Percentiles rank a stretch among this genome's conserved stretches.
Evolutionary conservation across 2,329 filamentous ascomycete species (phyloP).

Genomic region (Aspergillus terreus): DNA sequence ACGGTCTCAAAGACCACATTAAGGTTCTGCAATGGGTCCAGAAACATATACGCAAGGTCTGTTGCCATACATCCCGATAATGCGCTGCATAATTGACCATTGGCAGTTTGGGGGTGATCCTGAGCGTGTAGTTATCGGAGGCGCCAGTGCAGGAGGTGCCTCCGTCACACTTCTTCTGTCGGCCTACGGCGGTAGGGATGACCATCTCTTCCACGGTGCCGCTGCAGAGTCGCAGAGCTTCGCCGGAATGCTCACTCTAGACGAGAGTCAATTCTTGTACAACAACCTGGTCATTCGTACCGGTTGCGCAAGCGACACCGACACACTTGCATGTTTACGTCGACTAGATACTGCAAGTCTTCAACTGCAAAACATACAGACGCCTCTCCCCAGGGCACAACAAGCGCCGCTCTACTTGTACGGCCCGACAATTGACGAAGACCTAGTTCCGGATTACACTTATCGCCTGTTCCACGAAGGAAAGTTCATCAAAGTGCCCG

Average conservation of each 20-base stretch:
- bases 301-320: constrained; percentile 37
- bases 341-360: constrained; percentile 41
- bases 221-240: constrained; percentile 55
- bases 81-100: neutral
- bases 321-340: constrained; percentile 51
- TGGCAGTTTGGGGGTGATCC: constrained; percentile 66
- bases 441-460: constrained; percentile 51
- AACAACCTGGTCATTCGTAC: constrained; percentile 50
- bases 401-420: constrained; percentile 49
- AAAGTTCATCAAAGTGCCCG: constrained; percentile 50
- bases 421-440: constrained; percentile 49
- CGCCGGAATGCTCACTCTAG: constrained; percentile 45
- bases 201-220: constrained; percentile 50
- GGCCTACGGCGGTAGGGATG: constrained; percentile 47
- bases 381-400: constrained; percentile 44
- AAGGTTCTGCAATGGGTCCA: constrained; percentile 69
- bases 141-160: constrained; percentile 63
- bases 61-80: constrained; percentile 1
- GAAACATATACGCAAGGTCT: constrained; percentile 54
- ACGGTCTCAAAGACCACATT: constrained; percentile 67
- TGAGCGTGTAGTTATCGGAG: constrained; percentile 63
- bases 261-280: constrained; percentile 51
- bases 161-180: constrained; percentile 64
- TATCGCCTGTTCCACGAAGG: constrained; percentile 47
- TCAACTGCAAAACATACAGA: constrained; percentile 45